These are phyloP conservation scores for Protomyces inouyei DNA, from an alignment of 1,139 yeast species.

Conservation along the genomic window DNA sequence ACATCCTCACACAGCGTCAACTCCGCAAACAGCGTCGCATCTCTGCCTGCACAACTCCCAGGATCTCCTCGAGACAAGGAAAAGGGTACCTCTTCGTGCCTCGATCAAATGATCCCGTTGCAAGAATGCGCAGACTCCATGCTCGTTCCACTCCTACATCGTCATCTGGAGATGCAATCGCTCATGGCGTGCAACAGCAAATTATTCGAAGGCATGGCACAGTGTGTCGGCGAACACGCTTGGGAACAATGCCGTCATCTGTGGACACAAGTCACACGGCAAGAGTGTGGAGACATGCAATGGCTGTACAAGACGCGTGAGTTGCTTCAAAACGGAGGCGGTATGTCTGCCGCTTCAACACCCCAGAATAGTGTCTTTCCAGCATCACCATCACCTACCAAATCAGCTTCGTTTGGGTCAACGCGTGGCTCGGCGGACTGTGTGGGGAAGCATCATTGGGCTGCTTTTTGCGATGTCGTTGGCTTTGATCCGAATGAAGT, in stretches of 20 bases:
- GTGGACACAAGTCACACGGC: slow-evolving; percentile 20
- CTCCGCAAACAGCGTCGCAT: not conserved
- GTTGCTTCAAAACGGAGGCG: not conserved
- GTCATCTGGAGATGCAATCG: slow-evolving; percentile 18
- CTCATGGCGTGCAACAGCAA: slow-evolving; percentile 6
- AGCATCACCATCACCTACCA: not conserved
- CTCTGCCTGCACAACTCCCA: not conserved
- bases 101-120: slow-evolving; percentile 21
- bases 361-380: not conserved
- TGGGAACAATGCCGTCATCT: not conserved
- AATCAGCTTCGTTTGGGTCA: not conserved
- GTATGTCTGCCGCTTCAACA: not conserved
- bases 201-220: not conserved
- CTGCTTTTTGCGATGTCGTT: slow-evolving; percentile 18
- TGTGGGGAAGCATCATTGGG: slow-evolving; percentile 16
- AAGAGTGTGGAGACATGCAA: slow-evolving; percentile 4
- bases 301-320: slow-evolving; percentile 15
- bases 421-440: not conserved
- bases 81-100: not conserved
- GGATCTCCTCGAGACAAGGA: no score
- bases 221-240: not conserved
- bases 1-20: not conserved
- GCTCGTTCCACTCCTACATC: slow-evolving; percentile 19
- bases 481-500: slow-evolving; percentile 17
- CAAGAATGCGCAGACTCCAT: slow-evolving; percentile 14